Evolutionary conservation across 495 filamentous ascomycete species (phyloP), one percentile per base, ranked within the genome.

Genomic region (Clohesyomyces aquaticus): DNA sequence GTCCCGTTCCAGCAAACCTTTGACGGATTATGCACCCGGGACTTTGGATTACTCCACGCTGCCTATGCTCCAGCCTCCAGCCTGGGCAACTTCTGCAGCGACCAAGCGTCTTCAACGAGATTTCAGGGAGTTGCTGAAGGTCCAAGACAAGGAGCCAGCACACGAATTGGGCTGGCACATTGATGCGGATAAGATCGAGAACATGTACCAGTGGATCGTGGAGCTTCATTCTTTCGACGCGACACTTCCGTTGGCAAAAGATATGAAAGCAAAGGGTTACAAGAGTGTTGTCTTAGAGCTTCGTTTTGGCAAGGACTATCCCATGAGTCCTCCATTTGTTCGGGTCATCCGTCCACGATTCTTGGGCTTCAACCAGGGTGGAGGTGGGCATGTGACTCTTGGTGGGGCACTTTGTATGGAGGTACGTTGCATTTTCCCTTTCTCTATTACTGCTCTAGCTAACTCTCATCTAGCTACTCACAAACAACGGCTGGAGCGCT

Each of bases 351-450:
- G 88, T 12, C 93, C 93, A 0, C 86, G 87, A 8, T 95, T 96
- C 75, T 74, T 91, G 35, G 76, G 82, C 11, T 91, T 92, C 72
- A 69, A 73, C 45, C 43, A 76, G 4, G 91, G 91, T 11, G 93
- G 93, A 22, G 93, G 93, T 19, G 93, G 93, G 1, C 92, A 97
- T 72, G 88, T 97, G 57, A 96, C 93, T 0, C 71, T 77, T n/a
- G 93, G 93, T 2, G 93, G 93, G 1, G 88, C 92, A 1, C 81
- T 97, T 75, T 96, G 93, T 74, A 92, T 96, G 90, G 88, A 97
- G 43, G 63, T 67, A 64, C 14, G 67, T 62, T 8, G 12, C 14
- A 16, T 0, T 48, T 32, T 16, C 22, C 11, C 42, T 27, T 26
- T 53, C 27, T 23, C 27, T 4, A 49, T 50, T 38, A 27, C 29